Percentiles rank a stretch among this genome's conserved stretches.
Conservation (phyloP, 164 flowering plant genomes). For the Kingdonia uniflora region DNA sequence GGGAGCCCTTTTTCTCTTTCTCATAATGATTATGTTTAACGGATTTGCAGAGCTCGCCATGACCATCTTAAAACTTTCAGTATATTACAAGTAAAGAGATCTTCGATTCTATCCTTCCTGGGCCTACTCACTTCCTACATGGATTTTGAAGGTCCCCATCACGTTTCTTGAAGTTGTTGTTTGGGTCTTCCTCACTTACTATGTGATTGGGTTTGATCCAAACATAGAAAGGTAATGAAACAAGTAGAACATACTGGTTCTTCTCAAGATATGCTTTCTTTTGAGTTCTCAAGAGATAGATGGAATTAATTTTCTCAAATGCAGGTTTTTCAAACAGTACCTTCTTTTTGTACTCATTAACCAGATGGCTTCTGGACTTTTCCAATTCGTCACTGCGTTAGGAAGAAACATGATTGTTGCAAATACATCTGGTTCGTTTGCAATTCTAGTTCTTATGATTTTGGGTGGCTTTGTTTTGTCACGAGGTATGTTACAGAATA, state of each 20-base stretch:
- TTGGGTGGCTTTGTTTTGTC: constrained; percentile 41
- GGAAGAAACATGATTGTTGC: constrained; percentile 44
- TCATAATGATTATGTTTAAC: constrained; percentile 33
- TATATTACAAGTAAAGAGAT: constrained; percentile 82
- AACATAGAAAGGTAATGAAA: constrained; percentile 29
- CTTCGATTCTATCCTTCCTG: constrained; percentile 71
- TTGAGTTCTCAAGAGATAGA: not conserved
- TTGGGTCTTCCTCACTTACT: constrained; percentile 46
- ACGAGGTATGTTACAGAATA: constrained; percentile 23
- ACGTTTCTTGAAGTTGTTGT: constrained; percentile 35
- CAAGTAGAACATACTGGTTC: not conserved
- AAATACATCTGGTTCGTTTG: constrained; percentile 38
- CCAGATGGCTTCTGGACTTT: constrained; percentile 48
- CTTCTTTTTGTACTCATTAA: constrained; percentile 26
- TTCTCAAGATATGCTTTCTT: not conserved
- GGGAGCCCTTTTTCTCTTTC: constrained; percentile 41
- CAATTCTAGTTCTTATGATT: constrained; percentile 23
- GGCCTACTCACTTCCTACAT: constrained; percentile 68
- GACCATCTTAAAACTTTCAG: constrained; percentile 50
- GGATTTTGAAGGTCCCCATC: constrained; percentile 55
- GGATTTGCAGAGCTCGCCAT: constrained; percentile 42
- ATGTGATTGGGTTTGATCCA: constrained; percentile 48
- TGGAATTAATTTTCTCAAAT: not conserved
- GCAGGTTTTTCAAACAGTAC: constrained; percentile 47
- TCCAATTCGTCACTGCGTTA: constrained; percentile 31